Percentiles rank a stretch among this genome's conserved stretches.
phyloP scores from a whole-genome alignment of 345 rosid species.

The Bretschneidera sinensis region DNA sequence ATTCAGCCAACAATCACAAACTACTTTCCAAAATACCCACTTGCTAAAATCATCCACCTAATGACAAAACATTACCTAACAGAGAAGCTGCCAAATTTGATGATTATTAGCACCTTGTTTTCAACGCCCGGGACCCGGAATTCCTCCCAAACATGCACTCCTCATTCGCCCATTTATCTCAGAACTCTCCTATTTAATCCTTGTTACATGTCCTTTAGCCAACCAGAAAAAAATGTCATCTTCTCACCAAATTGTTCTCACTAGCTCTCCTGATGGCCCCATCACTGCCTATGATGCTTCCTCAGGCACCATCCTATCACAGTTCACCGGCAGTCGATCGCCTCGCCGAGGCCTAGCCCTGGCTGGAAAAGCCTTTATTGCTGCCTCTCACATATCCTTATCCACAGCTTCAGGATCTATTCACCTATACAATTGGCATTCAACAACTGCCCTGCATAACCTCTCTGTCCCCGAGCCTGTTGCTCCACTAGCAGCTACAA shows the following conservation, averaged over 20 bases:
- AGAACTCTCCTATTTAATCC: too few relatives aligned
- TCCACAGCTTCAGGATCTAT: conserved; percentile 32
- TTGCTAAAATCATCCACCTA: too few relatives aligned
- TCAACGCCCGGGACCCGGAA: conserved; percentile 21
- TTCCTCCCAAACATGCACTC: neutral
- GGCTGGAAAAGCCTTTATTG: conserved; percentile 29
- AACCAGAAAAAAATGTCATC: conserved; percentile 18
- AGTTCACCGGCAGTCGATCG: conserved; percentile 32
- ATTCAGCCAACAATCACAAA: too few relatives aligned
- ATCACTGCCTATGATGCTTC: conserved; percentile 32
- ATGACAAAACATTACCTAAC: too few relatives aligned
- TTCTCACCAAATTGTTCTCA: conserved; percentile 31
- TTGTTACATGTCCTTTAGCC: neutral
- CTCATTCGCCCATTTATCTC: neutral
- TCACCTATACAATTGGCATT: conserved; percentile 45
- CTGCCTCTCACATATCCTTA: conserved; percentile 39
- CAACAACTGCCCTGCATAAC: conserved; percentile 31
- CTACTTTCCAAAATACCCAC: too few relatives aligned
- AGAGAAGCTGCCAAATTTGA: conserved; percentile 16
- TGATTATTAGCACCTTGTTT: conserved; percentile 17
- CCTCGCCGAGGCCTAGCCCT: conserved; percentile 41
- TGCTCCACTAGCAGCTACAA: conserved; percentile 32
- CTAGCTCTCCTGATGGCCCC: conserved; percentile 41
- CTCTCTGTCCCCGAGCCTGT: conserved; percentile 45
- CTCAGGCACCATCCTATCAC: conserved; percentile 18